Conservation (phyloP, 768 basidiomycete genomes). For the Infundibulicybe gibba region DNA sequence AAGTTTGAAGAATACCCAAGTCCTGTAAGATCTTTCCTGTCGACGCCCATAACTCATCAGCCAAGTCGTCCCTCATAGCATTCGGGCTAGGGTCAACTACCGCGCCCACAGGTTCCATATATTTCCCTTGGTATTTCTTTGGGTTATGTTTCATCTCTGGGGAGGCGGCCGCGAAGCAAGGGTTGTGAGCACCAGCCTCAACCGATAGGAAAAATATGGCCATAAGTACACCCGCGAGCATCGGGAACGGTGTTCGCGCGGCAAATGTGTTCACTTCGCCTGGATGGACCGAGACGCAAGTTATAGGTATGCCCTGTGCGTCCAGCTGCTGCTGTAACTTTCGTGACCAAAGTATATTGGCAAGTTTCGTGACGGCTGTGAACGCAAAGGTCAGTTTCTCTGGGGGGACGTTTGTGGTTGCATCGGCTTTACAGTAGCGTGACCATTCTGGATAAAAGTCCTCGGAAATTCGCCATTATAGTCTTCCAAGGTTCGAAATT, state of each 20-base stretch:
- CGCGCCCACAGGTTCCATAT: conserved; percentile 29
- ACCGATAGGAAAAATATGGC: conserved; percentile 21
- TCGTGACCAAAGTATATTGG: conserved; percentile 37
- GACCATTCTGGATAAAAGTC: conserved; percentile 21
- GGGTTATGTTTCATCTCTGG: conserved; percentile 23
- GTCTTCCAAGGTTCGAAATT: conserved; percentile 24
- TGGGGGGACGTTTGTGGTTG: background rate
- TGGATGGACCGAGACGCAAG: conserved; percentile 28
- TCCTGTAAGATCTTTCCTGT: conserved; percentile 24
- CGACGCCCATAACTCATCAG: conserved; percentile 32
- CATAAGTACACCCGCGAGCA: conserved; percentile 16
- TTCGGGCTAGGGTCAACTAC: conserved; percentile 20
- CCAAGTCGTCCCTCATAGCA: conserved; percentile 27
- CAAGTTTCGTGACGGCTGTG: conserved; percentile 43
- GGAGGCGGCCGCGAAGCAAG: conserved; percentile 37
- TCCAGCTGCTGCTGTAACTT: conserved; percentile 44
- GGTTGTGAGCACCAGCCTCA: conserved; percentile 29
- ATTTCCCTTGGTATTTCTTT: conserved; percentile 32
- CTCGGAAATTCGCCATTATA: conserved; percentile 25
- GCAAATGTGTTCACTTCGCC: conserved; percentile 29
- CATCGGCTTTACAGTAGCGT: conserved; percentile 16
- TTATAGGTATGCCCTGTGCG: conserved; percentile 20
- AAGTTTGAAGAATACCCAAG: conserved; percentile 5
- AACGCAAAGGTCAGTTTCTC: background rate
- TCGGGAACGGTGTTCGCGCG: conserved; percentile 13